Evolutionary conservation across 371 early-diverging fungal species (phyloP).

Genomic region (Zychaea mexicana): DNA sequence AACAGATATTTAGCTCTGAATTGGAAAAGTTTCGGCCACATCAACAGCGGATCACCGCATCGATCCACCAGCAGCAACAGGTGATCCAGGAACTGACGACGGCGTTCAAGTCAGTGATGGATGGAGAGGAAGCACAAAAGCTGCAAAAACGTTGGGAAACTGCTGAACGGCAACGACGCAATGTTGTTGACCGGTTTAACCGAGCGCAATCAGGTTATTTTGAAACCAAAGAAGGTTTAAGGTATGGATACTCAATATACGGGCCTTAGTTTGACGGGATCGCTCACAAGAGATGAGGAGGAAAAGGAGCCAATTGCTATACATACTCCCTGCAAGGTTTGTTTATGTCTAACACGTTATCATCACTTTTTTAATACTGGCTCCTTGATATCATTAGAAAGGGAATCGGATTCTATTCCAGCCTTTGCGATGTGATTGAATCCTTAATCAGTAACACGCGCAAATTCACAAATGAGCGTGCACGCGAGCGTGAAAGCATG

Average conservation of each 20-base stretch:
- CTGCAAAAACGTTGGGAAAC: conserved; percentile 71
- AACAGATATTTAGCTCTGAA: conserved; percentile 86
- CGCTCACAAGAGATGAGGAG: too few relatives aligned
- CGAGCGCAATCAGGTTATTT: conserved; percentile 61
- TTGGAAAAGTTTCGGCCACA: conserved; percentile 87
- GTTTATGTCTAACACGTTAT: too few relatives aligned
- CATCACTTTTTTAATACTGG: too few relatives aligned
- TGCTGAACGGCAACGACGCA: conserved; percentile 63
- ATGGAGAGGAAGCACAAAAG: conserved; percentile 69
- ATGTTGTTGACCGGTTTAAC: conserved; percentile 57
- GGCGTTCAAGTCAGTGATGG: conserved; percentile 78
- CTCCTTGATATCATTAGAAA: conserved; percentile 28
- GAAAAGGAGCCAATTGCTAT: too few relatives aligned
- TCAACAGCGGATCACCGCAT: conserved; percentile 72
- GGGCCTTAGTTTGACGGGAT: too few relatives aligned
- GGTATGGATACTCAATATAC: conserved; percentile 20
- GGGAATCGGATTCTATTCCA: conserved; percentile 83
- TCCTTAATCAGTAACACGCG: conserved; percentile 62
- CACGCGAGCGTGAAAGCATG: conserved; percentile 68
- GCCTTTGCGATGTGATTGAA: conserved; percentile 67
- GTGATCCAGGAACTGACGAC: conserved; percentile 75
- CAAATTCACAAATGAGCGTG: conserved; percentile 69
- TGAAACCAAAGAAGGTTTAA: conserved; percentile 71
- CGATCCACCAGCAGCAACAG: conserved; percentile 76
- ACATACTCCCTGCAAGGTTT: too few relatives aligned